phyloP scores from a whole-genome alignment of 1,284 basidiomycete genomes.

The Ustilago nuda region DNA sequence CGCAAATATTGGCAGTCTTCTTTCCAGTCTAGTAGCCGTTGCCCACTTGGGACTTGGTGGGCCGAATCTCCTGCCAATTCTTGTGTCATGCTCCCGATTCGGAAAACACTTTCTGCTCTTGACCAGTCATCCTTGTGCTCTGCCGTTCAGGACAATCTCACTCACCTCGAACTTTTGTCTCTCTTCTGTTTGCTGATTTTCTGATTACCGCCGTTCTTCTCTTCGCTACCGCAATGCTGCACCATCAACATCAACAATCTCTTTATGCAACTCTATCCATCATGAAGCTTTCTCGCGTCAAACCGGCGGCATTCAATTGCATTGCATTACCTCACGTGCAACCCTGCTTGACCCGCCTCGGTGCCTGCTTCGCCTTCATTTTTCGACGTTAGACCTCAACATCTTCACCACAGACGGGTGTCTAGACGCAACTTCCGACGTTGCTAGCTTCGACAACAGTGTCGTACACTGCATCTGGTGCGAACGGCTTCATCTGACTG shows the following conservation, averaged over 20 bases:
- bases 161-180: neutral
- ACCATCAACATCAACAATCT: neutral
- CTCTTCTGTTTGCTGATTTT: neutral
- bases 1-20: neutral
- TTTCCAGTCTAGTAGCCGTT: conserved; percentile 1
- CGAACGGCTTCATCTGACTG: conserved; percentile 28
- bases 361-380: conserved; percentile 19
- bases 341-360: neutral
- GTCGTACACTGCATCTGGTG: conserved; percentile 13
- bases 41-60: neutral
- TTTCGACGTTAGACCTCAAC: neutral
- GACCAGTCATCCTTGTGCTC: neutral
- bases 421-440: conserved; percentile 36
- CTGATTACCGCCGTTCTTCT: neutral
- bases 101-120: neutral
- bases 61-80: neutral
- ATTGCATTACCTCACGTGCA: neutral
- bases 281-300: conserved; percentile 1
- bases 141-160: neutral
- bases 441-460: conserved; percentile 13
- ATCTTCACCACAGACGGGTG: conserved; percentile 8
- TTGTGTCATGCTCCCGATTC: neutral
- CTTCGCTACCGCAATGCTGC: neutral
- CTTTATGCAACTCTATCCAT: neutral
- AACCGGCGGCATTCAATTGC: conserved; percentile 7